These are phyloP conservation scores for Prunus davidiana DNA, from an alignment of 306 rosid species.

Conservation along the genomic window DNA sequence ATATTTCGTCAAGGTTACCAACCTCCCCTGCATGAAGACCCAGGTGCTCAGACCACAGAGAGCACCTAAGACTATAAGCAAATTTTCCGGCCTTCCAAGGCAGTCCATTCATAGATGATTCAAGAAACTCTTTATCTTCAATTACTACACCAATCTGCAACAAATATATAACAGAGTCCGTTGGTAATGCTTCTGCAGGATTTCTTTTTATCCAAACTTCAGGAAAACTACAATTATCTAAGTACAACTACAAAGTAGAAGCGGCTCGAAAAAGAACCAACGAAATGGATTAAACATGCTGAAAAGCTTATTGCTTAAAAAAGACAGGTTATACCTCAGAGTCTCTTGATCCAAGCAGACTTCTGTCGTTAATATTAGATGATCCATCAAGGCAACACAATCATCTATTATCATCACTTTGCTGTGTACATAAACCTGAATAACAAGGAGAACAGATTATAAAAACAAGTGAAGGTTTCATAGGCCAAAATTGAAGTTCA, in stretches of 20 bases:
- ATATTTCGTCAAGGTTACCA: constrained; percentile 6
- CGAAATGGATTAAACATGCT: neutral
- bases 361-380: constrained; percentile 49
- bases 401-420: constrained; percentile 51
- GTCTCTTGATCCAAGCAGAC: constrained; percentile 55
- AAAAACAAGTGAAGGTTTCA: constrained; percentile 2
- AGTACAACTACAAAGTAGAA: neutral
- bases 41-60: constrained; percentile 52
- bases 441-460: neutral
- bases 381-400: constrained; percentile 44
- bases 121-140: constrained; percentile 47
- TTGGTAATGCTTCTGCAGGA: neutral
- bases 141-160: constrained; percentile 43
- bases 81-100: constrained; percentile 54
- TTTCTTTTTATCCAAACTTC: neutral
- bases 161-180: neutral
- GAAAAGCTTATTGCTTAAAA: neutral
- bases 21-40: constrained; percentile 50
- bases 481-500: neutral
- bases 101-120: constrained; percentile 45
- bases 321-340: constrained; percentile 33
- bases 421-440: constrained; percentile 53
- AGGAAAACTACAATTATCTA: neutral
- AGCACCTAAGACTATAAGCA: constrained; percentile 39
- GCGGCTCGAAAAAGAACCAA: neutral